phyloP scores from a whole-genome alignment of 2,329 filamentous ascomycete species.

The Colletotrichum gloeosporioides region DNA sequence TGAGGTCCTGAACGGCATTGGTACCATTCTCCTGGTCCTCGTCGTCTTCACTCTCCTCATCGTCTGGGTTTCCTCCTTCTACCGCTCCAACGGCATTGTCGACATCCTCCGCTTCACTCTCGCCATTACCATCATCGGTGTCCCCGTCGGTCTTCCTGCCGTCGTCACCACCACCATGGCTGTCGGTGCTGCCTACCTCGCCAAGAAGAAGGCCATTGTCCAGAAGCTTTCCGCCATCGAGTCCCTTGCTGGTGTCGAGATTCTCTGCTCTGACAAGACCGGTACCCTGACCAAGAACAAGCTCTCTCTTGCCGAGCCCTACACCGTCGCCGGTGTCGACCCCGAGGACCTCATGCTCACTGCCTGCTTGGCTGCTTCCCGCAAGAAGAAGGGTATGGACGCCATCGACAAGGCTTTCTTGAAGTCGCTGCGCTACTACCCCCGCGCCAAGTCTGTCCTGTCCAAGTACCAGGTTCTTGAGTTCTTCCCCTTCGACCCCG shows the following conservation, averaged over 20 bases:
- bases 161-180: constrained; percentile 96
- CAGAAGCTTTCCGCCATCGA: constrained; percentile 93
- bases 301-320: constrained; percentile 85
- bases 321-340: constrained; percentile 81
- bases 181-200: constrained; percentile 88
- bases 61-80: constrained; percentile 88
- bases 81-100: constrained; percentile 83
- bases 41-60: constrained; percentile 82
- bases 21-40: constrained; percentile 78
- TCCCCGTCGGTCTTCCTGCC: constrained; percentile 89
- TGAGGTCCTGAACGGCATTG: constrained; percentile 87
- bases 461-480: constrained; percentile 85
- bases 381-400: constrained; percentile 96
- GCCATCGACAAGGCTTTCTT: constrained; percentile 95
- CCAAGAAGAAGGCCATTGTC: constrained; percentile 91
- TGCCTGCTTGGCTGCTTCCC: constrained; percentile 86
- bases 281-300: constrained; percentile 95
- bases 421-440: constrained; percentile 83
- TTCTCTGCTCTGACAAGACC: constrained; percentile 94
- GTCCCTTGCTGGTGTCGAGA: constrained; percentile 90
- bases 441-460: constrained; percentile 79
- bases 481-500: constrained; percentile 89
- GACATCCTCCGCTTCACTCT: constrained; percentile 83
- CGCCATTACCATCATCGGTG: constrained; percentile 89
- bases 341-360: constrained; percentile 91